A percentile compares a stretch with the other conserved stretches of the same genome.
Conservation (phyloP, 257 asterid species). For the Galeopsis tetrahit region DNA sequence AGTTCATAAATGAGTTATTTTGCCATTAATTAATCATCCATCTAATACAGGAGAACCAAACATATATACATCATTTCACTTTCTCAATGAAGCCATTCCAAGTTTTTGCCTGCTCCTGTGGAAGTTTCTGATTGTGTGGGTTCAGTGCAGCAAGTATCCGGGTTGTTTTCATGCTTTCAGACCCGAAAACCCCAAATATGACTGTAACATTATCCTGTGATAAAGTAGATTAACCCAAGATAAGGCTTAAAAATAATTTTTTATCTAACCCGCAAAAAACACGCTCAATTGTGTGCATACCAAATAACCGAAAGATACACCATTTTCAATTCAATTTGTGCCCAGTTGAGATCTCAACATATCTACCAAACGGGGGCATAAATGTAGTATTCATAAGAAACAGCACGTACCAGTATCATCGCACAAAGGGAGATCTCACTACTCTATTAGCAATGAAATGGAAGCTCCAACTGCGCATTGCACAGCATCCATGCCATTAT, state of each 20-base stretch:
- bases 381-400: neutral
- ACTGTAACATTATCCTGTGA: neutral
- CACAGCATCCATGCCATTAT: neutral
- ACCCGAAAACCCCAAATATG: neutral
- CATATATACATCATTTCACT: neutral
- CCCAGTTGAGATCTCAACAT: too few species aligned
- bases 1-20: neutral
- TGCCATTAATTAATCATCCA: neutral
- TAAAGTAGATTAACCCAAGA: neutral
- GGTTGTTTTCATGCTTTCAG: neutral
- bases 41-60: neutral
- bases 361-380: neutral
- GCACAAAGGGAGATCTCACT: neutral
- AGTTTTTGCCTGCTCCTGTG: neutral
- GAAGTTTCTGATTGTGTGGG: neutral
- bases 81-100: neutral
- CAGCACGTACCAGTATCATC: conserved; percentile 9
- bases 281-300: too few species aligned
- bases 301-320: too few species aligned
- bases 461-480: neutral
- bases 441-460: neutral
- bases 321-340: too few species aligned
- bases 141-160: neutral
- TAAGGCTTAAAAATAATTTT: too few species aligned
- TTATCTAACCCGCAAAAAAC: too few species aligned